These are phyloP conservation scores for Pythium scleroteichum DNA, from an alignment of 352 stramenopile genomes.

Conservation along the genomic window DNA sequence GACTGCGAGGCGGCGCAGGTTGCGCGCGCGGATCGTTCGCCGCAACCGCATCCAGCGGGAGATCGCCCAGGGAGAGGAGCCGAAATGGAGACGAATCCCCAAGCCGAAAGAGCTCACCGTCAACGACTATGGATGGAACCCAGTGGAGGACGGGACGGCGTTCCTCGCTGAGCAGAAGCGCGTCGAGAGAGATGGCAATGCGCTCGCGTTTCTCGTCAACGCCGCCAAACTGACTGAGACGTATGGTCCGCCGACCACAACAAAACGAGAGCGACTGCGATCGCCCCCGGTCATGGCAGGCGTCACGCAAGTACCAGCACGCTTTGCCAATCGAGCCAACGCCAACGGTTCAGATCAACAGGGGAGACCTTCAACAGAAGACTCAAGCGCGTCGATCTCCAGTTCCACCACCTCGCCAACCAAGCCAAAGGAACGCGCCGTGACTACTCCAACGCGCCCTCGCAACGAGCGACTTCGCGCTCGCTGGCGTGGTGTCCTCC, in stretches of 20 bases:
- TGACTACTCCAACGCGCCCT: neutral
- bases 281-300: slow-evolving; percentile 17
- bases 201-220: slow-evolving; percentile 16
- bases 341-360: neutral
- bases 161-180: slow-evolving; percentile 7
- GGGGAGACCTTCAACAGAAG: neutral
- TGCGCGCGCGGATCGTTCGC: slow-evolving; percentile 56
- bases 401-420: neutral
- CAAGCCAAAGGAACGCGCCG: neutral
- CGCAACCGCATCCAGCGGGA: slow-evolving; percentile 66
- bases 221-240: slow-evolving; percentile 6
- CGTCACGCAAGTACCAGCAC: slow-evolving; percentile 15
- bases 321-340: slow-evolving; percentile 6
- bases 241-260: neutral
- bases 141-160: slow-evolving; percentile 20
- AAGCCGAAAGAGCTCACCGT: slow-evolving; percentile 19
- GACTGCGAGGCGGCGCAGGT: slow-evolving; percentile 36
- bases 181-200: slow-evolving; percentile 13
- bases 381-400: no score
- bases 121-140: slow-evolving; percentile 32
- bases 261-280: neutral
- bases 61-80: slow-evolving; percentile 44
- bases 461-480: slow-evolving; percentile 20
- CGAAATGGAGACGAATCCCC: slow-evolving; percentile 29
- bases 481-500: slow-evolving; percentile 44